Percentiles rank a stretch among this genome's conserved stretches.
phyloP scores from a whole-genome alignment of 2,329 filamentous ascomycete genomes.

The Neurospora crassa region DNA sequence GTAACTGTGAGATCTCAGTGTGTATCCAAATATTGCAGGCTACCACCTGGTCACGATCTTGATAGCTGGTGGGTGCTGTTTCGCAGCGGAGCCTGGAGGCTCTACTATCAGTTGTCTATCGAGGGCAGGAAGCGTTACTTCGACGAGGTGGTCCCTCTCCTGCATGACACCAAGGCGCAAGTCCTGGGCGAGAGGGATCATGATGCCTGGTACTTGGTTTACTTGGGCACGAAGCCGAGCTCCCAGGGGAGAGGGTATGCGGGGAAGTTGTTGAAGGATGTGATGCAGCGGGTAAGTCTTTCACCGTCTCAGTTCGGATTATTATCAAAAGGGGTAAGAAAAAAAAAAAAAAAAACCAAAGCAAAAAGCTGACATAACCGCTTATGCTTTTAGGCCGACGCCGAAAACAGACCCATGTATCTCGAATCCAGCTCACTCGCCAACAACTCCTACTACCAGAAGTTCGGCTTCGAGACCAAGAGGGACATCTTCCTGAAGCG shows the following conservation, averaged over 20 bases:
- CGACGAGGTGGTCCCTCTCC: constrained; percentile 63
- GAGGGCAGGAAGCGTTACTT: constrained; percentile 70
- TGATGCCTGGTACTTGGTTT: constrained; percentile 73
- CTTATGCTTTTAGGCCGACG: constrained; percentile 46
- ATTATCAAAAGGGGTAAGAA: no score
- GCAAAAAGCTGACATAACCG: no score
- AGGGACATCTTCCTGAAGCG: constrained; percentile 54
- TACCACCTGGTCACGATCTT: constrained; percentile 64
- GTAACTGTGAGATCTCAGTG: not conserved
- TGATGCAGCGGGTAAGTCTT: constrained; percentile 46
- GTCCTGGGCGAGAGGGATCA: constrained; percentile 58
- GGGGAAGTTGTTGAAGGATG: constrained; percentile 59
- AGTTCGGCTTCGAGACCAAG: constrained; percentile 61
- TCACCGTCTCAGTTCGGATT: no score
- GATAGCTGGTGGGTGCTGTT: constrained; percentile 64
- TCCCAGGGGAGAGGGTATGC: constrained; percentile 66
- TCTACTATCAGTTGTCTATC: constrained; percentile 62
- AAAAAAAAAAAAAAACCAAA: no score
- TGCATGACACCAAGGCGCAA: constrained; percentile 61
- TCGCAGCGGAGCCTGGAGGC: constrained; percentile 67
- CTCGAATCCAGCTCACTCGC: constrained; percentile 64
- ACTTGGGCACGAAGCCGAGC: constrained; percentile 65
- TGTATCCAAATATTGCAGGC: constrained; percentile 36
- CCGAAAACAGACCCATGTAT: constrained; percentile 59
- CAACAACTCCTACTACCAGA: constrained; percentile 65